Percentiles rank a stretch among this genome's conserved stretches.
Evolutionary conservation across 371 early-diverging fungal genomes (phyloP).

Genomic region (Mucor irregularis): DNA sequence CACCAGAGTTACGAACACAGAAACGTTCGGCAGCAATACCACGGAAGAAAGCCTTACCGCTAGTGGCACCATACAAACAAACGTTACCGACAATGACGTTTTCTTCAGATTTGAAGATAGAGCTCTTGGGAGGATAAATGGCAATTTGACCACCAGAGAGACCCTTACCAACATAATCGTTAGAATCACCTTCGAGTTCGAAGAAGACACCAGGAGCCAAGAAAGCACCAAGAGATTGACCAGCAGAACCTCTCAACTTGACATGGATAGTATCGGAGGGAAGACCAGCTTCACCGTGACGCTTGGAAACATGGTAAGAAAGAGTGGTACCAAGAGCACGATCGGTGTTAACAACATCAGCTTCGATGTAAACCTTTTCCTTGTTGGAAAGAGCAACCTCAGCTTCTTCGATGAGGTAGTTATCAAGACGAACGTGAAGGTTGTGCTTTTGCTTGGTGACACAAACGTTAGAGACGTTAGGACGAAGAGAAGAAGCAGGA

Average conservation of each 20-base stretch:
- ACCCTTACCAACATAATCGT: constrained; percentile 98
- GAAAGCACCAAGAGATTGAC: constrained; percentile 96
- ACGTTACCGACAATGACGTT: constrained; percentile 97
- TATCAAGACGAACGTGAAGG: constrained; percentile 83
- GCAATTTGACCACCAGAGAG: constrained; percentile 90
- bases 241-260: constrained; percentile 90
- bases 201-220: constrained; percentile 88
- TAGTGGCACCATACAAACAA: constrained; percentile 95
- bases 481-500: constrained; percentile 85
- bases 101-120: constrained; percentile 76
- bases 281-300: constrained; percentile 82
- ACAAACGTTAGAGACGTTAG: constrained; percentile 82
- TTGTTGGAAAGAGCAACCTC: constrained; percentile 68
- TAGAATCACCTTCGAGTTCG: constrained; percentile 95
- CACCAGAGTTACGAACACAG: constrained; percentile 97
- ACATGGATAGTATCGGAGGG: constrained; percentile 85
- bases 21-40: constrained; percentile 98
- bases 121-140: constrained; percentile 84
- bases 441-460: constrained; percentile 85
- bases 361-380: constrained; percentile 60
- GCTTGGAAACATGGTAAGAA: constrained; percentile 84
- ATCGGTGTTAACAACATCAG: constrained; percentile 89
- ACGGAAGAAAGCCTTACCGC: constrained; percentile 88
- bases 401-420: constrained; percentile 79
- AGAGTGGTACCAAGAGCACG: constrained; percentile 92